Evolutionary conservation across 306 rosid genomes (phyloP), one percentile per base, ranked within the genome.

Genomic region (Amphicarpaea edgeworthii): DNA sequence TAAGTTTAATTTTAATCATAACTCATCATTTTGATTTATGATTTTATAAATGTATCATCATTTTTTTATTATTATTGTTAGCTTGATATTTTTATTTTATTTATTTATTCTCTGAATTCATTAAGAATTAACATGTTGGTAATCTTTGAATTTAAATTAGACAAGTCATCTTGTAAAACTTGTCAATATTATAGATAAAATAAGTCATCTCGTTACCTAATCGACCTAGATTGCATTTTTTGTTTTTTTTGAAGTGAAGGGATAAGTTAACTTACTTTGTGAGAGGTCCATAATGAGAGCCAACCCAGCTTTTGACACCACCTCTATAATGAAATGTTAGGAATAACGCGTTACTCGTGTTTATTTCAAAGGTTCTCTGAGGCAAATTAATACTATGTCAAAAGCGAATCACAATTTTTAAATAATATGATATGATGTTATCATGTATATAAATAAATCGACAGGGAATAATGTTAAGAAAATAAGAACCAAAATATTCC

Each of bases 401-500:
- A 21, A 54, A 54, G 61, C 61, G 40, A 26, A 15, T 19, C 70
- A 19, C 14, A 14, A 10, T 40, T 17, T 11, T n/a, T n/a, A n/a
- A n/a, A n/a, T n/a, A n/a, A n/a, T n/a, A n/a, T n/a, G n/a, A n/a
- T n/a, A n/a, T 5, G 51, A 64, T 64, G 50, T 1, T 19, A 40
- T 64, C 34, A 16, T 24, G 17, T 59, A 30, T 58, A 28, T 58
- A 58, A 60, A 60, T 15, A 66, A 66, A 59, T 34, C 40, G 40
- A 6, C 40, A 34, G 40, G 40, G 30, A 7, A 42, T 42, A 59
- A 72, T 37, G 43, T 20, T 37, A 37, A 16, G 42, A 24, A 30
- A 53, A 28, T 6, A 51, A 55, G 30, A 53, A 53, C 28, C 1
- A 8, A 11, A 7, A 40, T 45, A 32, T 51, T 51, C 51, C 72